Percentiles rank a stretch among this genome's conserved stretches.
Conservation (phyloP, 2,329 filamentous ascomycete genomes). For the Aspergillus clavatus region DNA sequence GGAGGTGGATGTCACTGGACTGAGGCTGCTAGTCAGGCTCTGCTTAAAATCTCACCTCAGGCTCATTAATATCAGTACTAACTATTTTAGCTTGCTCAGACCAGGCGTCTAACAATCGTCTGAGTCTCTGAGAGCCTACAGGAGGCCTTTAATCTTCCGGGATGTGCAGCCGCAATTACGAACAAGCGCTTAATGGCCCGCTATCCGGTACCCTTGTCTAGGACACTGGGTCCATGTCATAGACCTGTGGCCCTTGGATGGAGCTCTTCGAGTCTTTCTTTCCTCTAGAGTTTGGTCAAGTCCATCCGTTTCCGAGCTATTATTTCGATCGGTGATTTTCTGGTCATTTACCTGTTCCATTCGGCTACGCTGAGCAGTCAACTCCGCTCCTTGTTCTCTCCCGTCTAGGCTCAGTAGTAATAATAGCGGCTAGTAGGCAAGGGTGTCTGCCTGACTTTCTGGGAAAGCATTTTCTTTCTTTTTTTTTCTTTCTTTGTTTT, state of each 20-base stretch:
- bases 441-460: conserved; percentile 5
- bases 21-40: neutral
- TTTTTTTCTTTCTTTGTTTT: conserved; percentile 6
- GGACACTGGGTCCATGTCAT: neutral
- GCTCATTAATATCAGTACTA: neutral
- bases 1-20: neutral
- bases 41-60: conserved; percentile 1
- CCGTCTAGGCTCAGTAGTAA: conserved; percentile 10
- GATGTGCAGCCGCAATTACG: conserved; percentile 16
- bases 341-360: too few relatives aligned
- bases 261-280: neutral
- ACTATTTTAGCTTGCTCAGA: neutral
- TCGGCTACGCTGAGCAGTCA: conserved; percentile 1
- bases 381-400: neutral
- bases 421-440: too few relatives aligned
- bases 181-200: conserved; percentile 15
- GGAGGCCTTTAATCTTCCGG: conserved; percentile 7
- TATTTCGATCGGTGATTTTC: too few relatives aligned
- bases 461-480: neutral
- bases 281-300: too few relatives aligned
- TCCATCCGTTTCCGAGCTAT: too few relatives aligned
- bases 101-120: neutral
- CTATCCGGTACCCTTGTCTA: neutral
- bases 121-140: neutral
- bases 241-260: neutral